Base-by-base conservation (phyloP, 768 basidiomycete genomes). In the Amanita exitialis region DNA sequence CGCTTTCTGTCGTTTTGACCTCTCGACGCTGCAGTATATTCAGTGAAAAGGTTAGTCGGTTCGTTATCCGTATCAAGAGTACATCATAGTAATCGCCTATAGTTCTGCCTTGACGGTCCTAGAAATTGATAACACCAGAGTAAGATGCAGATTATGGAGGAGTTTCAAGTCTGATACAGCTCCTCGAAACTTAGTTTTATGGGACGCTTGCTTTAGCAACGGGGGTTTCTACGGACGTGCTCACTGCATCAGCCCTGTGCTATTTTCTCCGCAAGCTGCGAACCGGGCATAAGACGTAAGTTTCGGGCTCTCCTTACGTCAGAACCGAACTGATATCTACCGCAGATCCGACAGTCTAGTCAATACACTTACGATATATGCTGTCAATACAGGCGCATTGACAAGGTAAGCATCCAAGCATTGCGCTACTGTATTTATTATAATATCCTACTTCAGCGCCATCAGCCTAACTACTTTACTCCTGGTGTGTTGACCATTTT, bases 301-400 rank as follows among this genome's bases (percentile, higher is more conserved):
- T 18, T 27, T 23, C 39, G 6, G 18, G 16, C 4, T 18, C n/a
- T 32, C 13, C 12, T 7, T 32, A 13, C 15, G 27, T 12, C 28
- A 34, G 6, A 16, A 39, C 10, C 5, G 45, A 47, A 15, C 2
- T 47, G 5, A 13, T 42, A 25, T 12, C 12, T 15, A 12, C 18
- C 28, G 16, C 58, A 83, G 80, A 47, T 71, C 75, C 25, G 73
- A 83, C 60, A 71, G 77, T 1, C 63, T 82, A n/a, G 72, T 83
- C 32, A 79, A 76, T 53, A 70, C 58, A 2, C 63, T 85, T 27
- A 78, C 69, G 6, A 57, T 79, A n/a, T 82, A 82, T 52, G 80
- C 82, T 13, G 64, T 84, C 37, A 81, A 78, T 54, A 83, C 81
- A 0, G 82, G 82, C 16, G 65, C 69, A 4, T 49, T 83, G 45